These are phyloP conservation scores for Sarcocystis neurona DNA, from an alignment of 169 alveolate species.

Conservation along the genomic window DNA sequence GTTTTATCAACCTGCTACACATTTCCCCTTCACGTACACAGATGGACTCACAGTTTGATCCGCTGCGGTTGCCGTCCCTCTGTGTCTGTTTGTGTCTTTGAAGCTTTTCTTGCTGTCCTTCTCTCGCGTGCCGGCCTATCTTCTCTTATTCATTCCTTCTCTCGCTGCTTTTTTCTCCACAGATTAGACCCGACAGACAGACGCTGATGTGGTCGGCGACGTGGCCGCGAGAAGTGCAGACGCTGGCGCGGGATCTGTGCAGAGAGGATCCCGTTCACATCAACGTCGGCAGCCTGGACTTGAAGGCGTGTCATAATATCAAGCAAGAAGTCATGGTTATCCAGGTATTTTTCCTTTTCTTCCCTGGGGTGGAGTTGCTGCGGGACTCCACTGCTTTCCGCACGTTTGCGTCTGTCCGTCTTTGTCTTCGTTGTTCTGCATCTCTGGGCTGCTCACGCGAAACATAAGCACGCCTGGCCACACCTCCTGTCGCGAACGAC, in stretches of 20 bases:
- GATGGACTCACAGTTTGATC: no score
- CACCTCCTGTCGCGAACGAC: no score
- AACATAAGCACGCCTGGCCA: no score
- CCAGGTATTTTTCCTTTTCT: slow-evolving; percentile 67
- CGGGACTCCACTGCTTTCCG: not conserved
- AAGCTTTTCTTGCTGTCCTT: not conserved
- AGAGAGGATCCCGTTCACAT: slow-evolving; percentile 95
- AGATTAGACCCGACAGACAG: slow-evolving; percentile 92
- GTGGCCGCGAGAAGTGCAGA: slow-evolving; percentile 96
- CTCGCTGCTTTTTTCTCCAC: slow-evolving; percentile 83
- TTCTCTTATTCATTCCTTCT: slow-evolving; percentile 75
- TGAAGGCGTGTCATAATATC: slow-evolving; percentile 91
- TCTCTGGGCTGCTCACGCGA: not conserved
- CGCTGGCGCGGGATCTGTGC: slow-evolving; percentile 93
- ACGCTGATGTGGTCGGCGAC: slow-evolving; percentile 98
- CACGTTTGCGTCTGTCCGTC: not conserved
- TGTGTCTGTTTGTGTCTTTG: not conserved
- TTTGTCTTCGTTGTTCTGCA: not conserved
- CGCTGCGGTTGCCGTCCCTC: not conserved
- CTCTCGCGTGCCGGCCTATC: not conserved
- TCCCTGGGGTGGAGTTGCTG: no score
- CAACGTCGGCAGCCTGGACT: slow-evolving; percentile 92
- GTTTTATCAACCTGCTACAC: no score
- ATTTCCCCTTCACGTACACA: no score
- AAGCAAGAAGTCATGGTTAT: slow-evolving; percentile 85